A percentile compares a stretch with the other conserved stretches of the same genome.
These are phyloP conservation scores for Lasiodiplodia theobromae DNA, from an alignment of 2,329 filamentous ascomycete species.

Conservation along the genomic window DNA sequence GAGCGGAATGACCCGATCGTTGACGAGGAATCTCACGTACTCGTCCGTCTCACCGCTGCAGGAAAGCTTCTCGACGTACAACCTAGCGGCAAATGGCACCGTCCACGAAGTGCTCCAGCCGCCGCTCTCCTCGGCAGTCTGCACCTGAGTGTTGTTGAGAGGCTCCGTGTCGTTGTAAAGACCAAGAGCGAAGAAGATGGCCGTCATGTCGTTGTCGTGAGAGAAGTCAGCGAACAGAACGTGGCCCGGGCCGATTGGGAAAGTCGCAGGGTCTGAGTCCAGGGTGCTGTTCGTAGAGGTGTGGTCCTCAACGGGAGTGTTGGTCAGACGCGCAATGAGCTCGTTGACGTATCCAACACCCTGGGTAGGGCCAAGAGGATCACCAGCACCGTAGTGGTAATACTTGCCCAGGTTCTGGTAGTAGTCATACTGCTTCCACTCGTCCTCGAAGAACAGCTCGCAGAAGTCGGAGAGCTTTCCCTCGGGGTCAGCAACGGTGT, in stretches of 20 bases:
- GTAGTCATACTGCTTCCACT: conserved; percentile 85
- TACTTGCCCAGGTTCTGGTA: conserved; percentile 81
- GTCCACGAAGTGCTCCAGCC: conserved; percentile 80
- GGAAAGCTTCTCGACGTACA: conserved; percentile 87
- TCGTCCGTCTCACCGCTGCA: conserved; percentile 70
- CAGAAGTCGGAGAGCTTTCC: conserved; percentile 74
- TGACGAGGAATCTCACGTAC: conserved; percentile 79
- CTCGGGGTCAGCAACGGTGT: conserved; percentile 69
- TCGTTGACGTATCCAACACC: conserved; percentile 90
- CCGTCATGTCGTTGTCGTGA: conserved; percentile 87
- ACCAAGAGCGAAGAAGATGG: conserved; percentile 77
- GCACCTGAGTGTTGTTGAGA: conserved; percentile 53
- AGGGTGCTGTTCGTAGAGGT: conserved; percentile 82
- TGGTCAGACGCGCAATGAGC: conserved; percentile 80
- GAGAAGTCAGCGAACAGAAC: conserved; percentile 86
- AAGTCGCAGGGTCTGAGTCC: conserved; percentile 70
- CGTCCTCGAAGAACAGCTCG: conserved; percentile 71
- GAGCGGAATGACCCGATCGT: conserved; percentile 80
- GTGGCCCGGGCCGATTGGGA: conserved; percentile 65
- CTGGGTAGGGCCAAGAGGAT: conserved; percentile 80
- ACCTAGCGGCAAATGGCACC: conserved; percentile 80
- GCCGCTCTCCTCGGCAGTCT: conserved; percentile 55
- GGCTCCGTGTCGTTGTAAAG: conserved; percentile 72
- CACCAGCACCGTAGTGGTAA: conserved; percentile 81
- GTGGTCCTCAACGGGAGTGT: conserved; percentile 70